These are phyloP conservation scores for Ajuga reptans DNA, from an alignment of 305 asterid species.

Conservation along the genomic window DNA sequence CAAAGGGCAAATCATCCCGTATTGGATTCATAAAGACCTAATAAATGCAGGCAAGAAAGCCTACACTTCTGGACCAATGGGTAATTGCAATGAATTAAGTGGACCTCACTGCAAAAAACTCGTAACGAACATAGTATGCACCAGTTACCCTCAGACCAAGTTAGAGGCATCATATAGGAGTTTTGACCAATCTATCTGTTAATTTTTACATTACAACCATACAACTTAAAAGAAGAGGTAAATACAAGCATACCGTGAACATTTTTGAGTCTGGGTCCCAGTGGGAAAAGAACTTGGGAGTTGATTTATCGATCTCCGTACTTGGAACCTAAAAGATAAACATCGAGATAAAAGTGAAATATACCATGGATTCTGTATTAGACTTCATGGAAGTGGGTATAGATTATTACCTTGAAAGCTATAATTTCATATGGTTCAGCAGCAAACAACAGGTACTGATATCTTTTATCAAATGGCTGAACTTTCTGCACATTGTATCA, in stretches of 20 bases:
- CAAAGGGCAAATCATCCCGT: not conserved
- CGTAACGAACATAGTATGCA: not conserved
- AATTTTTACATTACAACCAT: not conserved
- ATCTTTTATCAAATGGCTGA: conserved; percentile 73
- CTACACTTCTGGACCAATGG: not conserved
- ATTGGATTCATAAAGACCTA: not conserved
- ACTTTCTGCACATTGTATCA: conserved; percentile 45
- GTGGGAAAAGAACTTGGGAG: conserved; percentile 95
- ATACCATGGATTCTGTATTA: not conserved
- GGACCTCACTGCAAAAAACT: not conserved
- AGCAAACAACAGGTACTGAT: conserved; percentile 83
- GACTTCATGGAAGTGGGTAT: not conserved
- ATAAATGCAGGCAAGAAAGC: not conserved
- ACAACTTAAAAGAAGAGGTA: not conserved
- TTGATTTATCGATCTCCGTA: conserved; percentile 85
- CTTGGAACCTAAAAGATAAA: conserved; percentile 69
- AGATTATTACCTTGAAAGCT: conserved; percentile 63
- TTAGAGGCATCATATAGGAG: not conserved
- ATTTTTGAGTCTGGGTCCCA: conserved; percentile 98
- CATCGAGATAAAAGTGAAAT: not conserved
- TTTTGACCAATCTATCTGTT: not conserved
- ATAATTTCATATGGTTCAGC: conserved; percentile 93
- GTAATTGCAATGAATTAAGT: not conserved
- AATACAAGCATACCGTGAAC: conserved; percentile 60
- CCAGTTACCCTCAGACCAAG: not conserved